Base-by-base conservation (phyloP, 2,329 filamentous ascomycete genomes). In the Pyrenophora seminiperda region DNA sequence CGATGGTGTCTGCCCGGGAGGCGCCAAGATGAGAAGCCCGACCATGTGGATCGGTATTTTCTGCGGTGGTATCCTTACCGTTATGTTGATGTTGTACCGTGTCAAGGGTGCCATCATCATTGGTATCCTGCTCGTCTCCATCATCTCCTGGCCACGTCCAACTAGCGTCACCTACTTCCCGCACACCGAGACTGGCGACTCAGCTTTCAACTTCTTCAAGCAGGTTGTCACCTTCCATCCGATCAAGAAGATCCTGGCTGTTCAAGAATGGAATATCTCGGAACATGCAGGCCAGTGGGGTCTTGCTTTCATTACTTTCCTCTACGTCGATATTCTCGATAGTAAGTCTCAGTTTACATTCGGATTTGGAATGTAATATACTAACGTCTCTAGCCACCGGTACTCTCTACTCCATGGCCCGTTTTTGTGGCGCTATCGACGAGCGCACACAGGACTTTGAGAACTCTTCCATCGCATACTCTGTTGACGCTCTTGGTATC, bases 31-130 rank as follows among this genome's bases (percentile, higher is more conserved):
- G 90, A 84, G 89, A 53, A 90, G 82, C 65, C 89, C 90, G 1
- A 84, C 87, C 18, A 84, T 95, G 83, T 96, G 91, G 91, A 81
- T 95, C 42, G 91, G 90, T 30, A 91, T 95, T 62, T 94, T 95
- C 78, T 89, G 88, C 61, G 90, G 90, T 34, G 90, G 90, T 53
- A 81, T 95, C 56, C 75, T 95, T 40, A 95, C 90, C 1, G 86
- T 87, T 24, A 76, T 94, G 58, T 77, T 95, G 45, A 89, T 93
- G 86, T 83, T 92, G 78, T 95, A 91, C 73, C 86, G 90, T 15
- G 84, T 95, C 73, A 93, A 93, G 76, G 90, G 90, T 50, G 91
- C 91, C 48, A 88, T 96, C 63, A 91, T 95, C 63, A 82, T 84
- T 29, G 91, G 91, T 30, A 94, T 95, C 57, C 71, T 92, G 19